Evolutionary conservation across 169 alveolate genomes (phyloP).

Genomic region (Besnoitia besnoiti): DNA sequence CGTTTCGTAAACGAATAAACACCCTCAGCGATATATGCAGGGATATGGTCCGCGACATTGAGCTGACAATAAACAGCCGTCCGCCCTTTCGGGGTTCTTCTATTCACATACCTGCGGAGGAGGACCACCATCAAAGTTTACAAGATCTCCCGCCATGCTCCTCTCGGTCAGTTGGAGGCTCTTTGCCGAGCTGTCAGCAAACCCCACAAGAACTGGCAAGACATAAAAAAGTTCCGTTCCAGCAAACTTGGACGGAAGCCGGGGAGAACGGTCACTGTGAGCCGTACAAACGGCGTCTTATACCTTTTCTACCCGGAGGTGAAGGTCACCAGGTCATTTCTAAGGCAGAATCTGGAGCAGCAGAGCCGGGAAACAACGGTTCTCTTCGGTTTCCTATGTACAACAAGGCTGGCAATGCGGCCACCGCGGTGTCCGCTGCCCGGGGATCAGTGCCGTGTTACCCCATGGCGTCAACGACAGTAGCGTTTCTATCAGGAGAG

Average conservation of each 20-base stretch:
- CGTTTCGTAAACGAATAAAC: slow-evolving; percentile 21
- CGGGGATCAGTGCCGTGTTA: too few relatives aligned
- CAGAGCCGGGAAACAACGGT: background rate
- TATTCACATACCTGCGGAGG: too few relatives aligned
- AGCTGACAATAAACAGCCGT: background rate
- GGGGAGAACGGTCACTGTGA: background rate
- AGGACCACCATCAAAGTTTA: too few relatives aligned
- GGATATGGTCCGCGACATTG: slow-evolving; percentile 23
- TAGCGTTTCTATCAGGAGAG: too few relatives aligned
- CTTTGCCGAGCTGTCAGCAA: too few relatives aligned
- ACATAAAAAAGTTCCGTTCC: background rate
- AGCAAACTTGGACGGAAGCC: background rate
- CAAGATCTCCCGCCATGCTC: too few relatives aligned
- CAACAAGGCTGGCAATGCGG: too few relatives aligned
- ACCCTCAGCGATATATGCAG: slow-evolving; percentile 8
- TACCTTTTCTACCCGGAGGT: background rate
- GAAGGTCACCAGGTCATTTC: background rate
- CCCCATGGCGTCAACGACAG: too few relatives aligned
- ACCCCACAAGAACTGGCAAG: background rate
- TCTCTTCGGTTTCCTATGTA: too few relatives aligned
- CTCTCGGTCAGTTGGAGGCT: too few relatives aligned
- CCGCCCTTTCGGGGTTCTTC: background rate
- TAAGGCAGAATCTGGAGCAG: background rate
- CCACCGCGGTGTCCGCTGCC: too few relatives aligned
- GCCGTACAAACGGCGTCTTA: background rate